Base-by-base conservation (phyloP, 2,329 filamentous ascomycete species). In the Xylaria sp. region DNA sequence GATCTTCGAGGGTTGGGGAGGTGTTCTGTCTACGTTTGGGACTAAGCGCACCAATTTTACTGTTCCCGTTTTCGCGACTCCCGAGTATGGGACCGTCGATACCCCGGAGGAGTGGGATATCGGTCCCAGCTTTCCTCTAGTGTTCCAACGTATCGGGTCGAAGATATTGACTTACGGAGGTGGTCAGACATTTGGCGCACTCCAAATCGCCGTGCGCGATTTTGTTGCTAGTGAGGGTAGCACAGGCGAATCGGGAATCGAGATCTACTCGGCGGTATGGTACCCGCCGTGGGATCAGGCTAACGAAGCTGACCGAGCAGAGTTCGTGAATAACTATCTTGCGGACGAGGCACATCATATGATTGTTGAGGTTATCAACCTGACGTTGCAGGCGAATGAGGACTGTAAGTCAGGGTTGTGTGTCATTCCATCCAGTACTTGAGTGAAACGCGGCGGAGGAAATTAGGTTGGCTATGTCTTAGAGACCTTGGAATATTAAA, bases 131-230 rank as follows among this genome's bases (percentile, higher is more conserved):
- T 72, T 71, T 42, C 53, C 48, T 18, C 55, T 69, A 1, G 27
- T 58, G 18, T 57, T 72, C 10, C 69, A 70, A 44, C 68, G 68
- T 16, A 59, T 71, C 5, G 72, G 72, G 1, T 32, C 65, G 13
- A 72, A 72, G 62, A 29, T 68, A 1, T 32, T 72, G 12, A 57
- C 37, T 21, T 66, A 57, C 10, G 69, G 63, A 50, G 58, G 58
- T 27, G 29, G 25, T 1, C 44, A 64, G 12, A 69, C 59, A 1
- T 72, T 72, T 25, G 72, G 72, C 5, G 69, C 66, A 5, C 58
- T 73, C 21, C 71, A 72, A 5, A 70, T 73, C 63, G 66, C 71
- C 2, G 69, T 73, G 48, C 71, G 71, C 23, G 72, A 73, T 48
- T 67, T 72, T 27, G 10, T 3, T 2, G 68, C 54, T 18, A 59